phyloP scores from a whole-genome alignment of 495 filamentous ascomycete species.

The Podospora sp. region DNA sequence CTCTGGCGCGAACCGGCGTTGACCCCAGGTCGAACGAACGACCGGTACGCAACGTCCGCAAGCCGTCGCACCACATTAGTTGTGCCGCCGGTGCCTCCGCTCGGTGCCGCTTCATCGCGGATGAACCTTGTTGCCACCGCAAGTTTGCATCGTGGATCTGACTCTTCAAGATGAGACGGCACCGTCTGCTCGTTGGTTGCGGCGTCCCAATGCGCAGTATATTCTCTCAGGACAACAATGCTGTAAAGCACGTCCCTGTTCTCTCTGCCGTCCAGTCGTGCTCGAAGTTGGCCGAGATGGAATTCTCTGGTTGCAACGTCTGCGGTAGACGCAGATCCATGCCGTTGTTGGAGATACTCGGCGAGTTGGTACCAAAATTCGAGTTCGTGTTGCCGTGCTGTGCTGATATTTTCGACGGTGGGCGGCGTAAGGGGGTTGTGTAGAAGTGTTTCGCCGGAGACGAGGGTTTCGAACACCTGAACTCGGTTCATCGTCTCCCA shows the following conservation, averaged over 20 bases:
- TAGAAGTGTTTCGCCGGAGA: constrained; percentile 67
- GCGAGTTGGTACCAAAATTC: constrained; percentile 82
- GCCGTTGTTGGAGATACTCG: constrained; percentile 67
- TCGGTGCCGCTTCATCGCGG: constrained; percentile 67
- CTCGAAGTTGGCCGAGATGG: constrained; percentile 62
- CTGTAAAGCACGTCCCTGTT: constrained; percentile 93
- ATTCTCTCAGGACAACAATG: constrained; percentile 75
- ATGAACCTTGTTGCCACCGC: constrained; percentile 82
- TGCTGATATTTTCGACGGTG: constrained; percentile 48
- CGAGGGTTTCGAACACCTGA: constrained; percentile 71
- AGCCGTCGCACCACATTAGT: constrained; percentile 80
- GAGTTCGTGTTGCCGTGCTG: constrained; percentile 62
- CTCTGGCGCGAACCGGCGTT: constrained; percentile 29
- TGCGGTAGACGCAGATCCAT: constrained; percentile 50
- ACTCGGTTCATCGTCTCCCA: constrained; percentile 66
- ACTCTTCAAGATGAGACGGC: constrained; percentile 66
- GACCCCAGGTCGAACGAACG: constrained; percentile 46
- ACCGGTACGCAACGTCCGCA: constrained; percentile 65
- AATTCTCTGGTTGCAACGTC: constrained; percentile 60
- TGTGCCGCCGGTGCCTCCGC: constrained; percentile 69
- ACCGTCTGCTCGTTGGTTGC: constrained; percentile 61
- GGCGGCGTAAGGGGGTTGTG: constrained; percentile 58
- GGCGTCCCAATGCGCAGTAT: constrained; percentile 67
- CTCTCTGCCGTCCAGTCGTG: constrained; percentile 74
- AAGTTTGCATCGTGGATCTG: constrained; percentile 71